Evolutionary conservation across 2,329 filamentous ascomycete species (phyloP), one percentile per base, ranked within the genome.

Genomic region (Penicillium sp.): DNA sequence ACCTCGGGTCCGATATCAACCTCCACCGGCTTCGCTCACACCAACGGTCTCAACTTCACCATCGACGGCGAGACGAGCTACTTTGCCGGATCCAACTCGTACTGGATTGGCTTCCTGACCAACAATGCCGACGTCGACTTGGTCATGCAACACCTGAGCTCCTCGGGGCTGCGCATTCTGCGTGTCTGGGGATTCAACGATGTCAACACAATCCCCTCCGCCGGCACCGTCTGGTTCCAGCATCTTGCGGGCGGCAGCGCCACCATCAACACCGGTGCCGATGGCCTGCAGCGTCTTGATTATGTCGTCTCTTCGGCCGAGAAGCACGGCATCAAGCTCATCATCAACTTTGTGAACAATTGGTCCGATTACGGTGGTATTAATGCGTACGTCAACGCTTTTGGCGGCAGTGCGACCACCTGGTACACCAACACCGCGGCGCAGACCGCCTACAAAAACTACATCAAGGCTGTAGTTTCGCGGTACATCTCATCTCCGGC

Each of bases 281-380:
- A 85, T 60, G 82, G 83, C 12, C 76, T 86, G 7, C 75, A 83
- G 62, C 76, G 81, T 11, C 76, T 86, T 2, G 83, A 86, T 59
- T 79, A 79, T 45, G 81, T 85, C 1, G 81, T 86, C 45, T 62
- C 73, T 35, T 71, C 77, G 0, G 82, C 82, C 4, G 81, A 83
- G 63, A 70, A 72, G 46, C 72, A 78, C 46, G 78, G 77, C 4
- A 72, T 86, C 55, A 83, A 83, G 63, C 69, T 85, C 4, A 82
- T 86, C 51, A 80, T 66, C 47, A 65, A 64, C 50, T 66, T 66
- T 36, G 80, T 85, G 47, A 86, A 86, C 68, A 81, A 86, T 67
- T 87, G 83, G 82, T 72, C 72, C 39, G 84, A 86, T 59, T 85
- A 84, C 38, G 82, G 82, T 27, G 82, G 82, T 41, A 83, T 84